Conservation (phyloP, 768 basidiomycete genomes). For the Russula virescens region DNA sequence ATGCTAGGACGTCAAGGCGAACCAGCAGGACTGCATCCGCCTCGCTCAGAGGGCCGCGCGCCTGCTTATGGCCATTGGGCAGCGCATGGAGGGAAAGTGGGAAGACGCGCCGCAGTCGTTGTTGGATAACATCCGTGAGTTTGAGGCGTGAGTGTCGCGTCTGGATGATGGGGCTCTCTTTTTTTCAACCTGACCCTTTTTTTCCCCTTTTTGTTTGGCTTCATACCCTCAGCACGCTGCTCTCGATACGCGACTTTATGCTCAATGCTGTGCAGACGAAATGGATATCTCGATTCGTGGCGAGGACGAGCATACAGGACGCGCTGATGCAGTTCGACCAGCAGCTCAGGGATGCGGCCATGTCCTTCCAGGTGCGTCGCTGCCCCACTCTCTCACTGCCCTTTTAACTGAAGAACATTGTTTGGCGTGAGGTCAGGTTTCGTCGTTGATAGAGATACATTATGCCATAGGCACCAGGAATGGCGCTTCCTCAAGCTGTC, state of each 20-base stretch:
- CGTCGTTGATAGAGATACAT: constrained; percentile 26
- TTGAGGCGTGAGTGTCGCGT: constrained; percentile 22
- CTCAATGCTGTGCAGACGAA: constrained; percentile 17
- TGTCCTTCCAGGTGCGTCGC: constrained; percentile 22
- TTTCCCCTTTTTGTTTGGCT: background rate
- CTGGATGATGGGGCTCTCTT: background rate
- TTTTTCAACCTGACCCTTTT: background rate
- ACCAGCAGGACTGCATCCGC: constrained; percentile 22
- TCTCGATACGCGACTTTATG: constrained; percentile 26
- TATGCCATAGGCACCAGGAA: constrained; percentile 19
- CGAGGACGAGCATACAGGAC: constrained; percentile 20
- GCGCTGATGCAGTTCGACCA: constrained; percentile 15
- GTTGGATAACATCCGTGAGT: constrained; percentile 24
- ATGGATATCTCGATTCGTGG: constrained; percentile 23
- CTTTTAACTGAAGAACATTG: no score
- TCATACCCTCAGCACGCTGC: constrained; percentile 9
- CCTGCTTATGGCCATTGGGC: constrained; percentile 19
- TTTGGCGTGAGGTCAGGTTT: constrained; percentile 16
- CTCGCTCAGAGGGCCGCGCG: constrained; percentile 22
- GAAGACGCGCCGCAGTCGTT: constrained; percentile 24
- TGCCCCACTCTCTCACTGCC: background rate
- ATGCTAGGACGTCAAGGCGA: constrained; percentile 21
- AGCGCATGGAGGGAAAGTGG: constrained; percentile 27
- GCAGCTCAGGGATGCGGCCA: constrained; percentile 21
- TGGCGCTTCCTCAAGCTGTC: background rate